Conservation (phyloP, 148 eudicot species). For the Polygonum maritimum region DNA sequence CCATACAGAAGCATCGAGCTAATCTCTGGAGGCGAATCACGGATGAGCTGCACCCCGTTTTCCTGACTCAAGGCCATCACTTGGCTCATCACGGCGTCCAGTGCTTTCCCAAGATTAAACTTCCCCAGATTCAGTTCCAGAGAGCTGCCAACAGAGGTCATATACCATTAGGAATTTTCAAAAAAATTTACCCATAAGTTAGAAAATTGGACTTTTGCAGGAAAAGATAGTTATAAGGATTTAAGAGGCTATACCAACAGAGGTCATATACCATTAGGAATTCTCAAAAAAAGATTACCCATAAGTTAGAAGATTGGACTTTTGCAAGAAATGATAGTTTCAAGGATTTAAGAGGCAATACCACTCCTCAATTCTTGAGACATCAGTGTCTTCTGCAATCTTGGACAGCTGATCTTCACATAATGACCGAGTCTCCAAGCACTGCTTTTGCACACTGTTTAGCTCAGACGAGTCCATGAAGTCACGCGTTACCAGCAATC, state of each 20-base stretch:
- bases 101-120: conserved; percentile 61
- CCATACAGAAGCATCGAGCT: conserved; percentile 51
- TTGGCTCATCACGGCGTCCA: conserved; percentile 71
- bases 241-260: conserved; percentile 34
- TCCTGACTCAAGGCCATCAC: conserved; percentile 60
- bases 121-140: conserved; percentile 40
- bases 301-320: neutral
- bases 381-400: conserved; percentile 58
- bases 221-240: neutral
- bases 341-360: conserved; percentile 15
- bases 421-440: conserved; percentile 41
- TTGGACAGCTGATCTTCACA: conserved; percentile 69
- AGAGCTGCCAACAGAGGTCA: conserved; percentile 45
- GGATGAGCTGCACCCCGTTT: conserved; percentile 42
- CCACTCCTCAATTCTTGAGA: conserved; percentile 82
- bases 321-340: neutral
- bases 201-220: neutral
- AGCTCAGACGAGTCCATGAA: conserved; percentile 53
- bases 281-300: too few species aligned
- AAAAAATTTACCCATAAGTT: too few species aligned
- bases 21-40: conserved; percentile 49
- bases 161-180: conserved; percentile 7
- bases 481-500: conserved; percentile 47
- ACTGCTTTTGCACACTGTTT: conserved; percentile 42
- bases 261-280: conserved; percentile 11